Base-by-base conservation (phyloP, 345 rosid species). In the Hibiscus syriacus region DNA sequence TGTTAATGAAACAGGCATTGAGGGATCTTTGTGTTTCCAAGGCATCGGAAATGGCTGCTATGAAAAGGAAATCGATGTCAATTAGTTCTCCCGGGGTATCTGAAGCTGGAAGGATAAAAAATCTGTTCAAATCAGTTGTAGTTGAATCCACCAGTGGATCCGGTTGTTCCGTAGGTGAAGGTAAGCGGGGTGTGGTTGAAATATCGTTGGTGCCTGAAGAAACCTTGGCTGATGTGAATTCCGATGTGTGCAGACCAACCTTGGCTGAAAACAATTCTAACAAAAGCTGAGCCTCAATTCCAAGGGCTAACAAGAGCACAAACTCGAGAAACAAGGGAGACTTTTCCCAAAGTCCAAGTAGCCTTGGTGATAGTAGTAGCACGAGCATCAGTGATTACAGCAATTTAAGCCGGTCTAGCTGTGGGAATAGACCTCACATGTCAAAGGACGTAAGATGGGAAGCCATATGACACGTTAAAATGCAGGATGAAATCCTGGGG, bases 21-120 rank as follows among this genome's bases (percentile, higher is more conserved):
- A 83, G 98, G 80, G 97, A 92, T 57, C 89, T 87, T 72, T 88
- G 96, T 79, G 68, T 92, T 69, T 90, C 96, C 2, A 92, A 88
- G 84, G 98, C 98, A 64, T 92, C 97, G 23, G 97, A 92, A 80
- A 90, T 87, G 89, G 98, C 98, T 76, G 89, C 96, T 27, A 79
- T 80, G 78, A 92, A 84, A 78, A 81, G 98, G 53, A 41, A 78
- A 11, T 83, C 97, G 3, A 86, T 81, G 75, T 80, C 87, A 2
- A 61, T 64, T 22, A 71, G 74, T 67, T 81, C 97, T 73, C 89
- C 92, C 5, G 53, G 87, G 69, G 61, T 66, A 57, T 92, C 96
- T 20, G 97, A 92, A 83, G 88, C 97, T 72, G 90, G 84, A 71
- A 88, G 85, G 87, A 88, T 86, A 57, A 85, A 83, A 84, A 85